A percentile compares a stretch with the other conserved stretches of the same genome.
Evolutionary conservation across 257 asterid genomes (phyloP).

Genomic region (Plantago major): DNA sequence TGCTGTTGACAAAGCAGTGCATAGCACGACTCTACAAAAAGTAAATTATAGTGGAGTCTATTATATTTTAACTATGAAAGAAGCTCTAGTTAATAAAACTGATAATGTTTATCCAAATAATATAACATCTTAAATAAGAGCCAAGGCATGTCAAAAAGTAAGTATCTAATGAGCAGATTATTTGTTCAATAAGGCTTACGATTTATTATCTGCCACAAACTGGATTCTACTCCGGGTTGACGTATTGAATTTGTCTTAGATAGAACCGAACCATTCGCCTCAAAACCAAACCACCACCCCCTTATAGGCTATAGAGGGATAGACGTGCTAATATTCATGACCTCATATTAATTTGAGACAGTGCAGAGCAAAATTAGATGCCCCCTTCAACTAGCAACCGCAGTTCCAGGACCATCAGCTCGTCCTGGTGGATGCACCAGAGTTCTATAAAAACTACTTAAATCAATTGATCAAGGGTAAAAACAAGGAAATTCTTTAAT

Average conservation of each 20-base stretch:
- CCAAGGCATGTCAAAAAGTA: constrained; percentile 3
- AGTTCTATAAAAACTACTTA: constrained; percentile 6
- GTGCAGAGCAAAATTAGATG: constrained; percentile 8
- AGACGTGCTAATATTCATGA: background rate
- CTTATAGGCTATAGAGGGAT: background rate
- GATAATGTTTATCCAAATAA: constrained; percentile 9
- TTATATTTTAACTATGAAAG: background rate
- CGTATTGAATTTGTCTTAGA: background rate
- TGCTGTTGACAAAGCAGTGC: constrained; percentile 20
- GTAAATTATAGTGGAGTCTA: constrained; percentile 3
- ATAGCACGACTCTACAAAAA: constrained; percentile 14
- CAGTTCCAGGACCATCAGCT: constrained; percentile 6
- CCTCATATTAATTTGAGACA: background rate
- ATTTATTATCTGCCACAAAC: constrained; percentile 13
- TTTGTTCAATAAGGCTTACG: constrained; percentile 8
- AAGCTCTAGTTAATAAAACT: background rate
- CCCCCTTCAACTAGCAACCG: background rate
- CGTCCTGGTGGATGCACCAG: constrained; percentile 5
- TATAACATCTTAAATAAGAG: constrained; percentile 13
- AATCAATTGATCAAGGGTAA: background rate
- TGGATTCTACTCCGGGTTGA: background rate
- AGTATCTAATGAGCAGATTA: constrained; percentile 6
- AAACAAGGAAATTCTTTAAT: background rate
- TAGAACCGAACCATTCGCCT: background rate
- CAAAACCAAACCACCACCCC: constrained; percentile 3